Conservation (phyloP, 306 rosid species). For the Cotoneaster glaucophyllus region DNA sequence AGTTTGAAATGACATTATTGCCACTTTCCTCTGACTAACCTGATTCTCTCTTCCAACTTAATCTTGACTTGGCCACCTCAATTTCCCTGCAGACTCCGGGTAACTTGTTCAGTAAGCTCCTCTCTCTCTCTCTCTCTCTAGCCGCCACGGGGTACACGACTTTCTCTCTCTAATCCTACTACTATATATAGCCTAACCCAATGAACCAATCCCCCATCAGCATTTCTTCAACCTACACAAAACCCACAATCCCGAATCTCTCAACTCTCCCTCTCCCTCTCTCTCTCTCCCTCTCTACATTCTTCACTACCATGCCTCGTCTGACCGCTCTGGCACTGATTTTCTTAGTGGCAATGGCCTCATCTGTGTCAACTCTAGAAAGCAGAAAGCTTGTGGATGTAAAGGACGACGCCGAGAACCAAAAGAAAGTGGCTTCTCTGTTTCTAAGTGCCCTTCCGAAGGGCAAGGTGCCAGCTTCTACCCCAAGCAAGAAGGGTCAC, state of each 20-base stretch:
- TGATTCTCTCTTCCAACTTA: neutral
- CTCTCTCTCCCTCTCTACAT: neutral
- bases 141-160: neutral
- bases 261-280: neutral
- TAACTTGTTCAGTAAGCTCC: conserved; percentile 33
- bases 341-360: conserved; percentile 28
- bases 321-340: conserved; percentile 23
- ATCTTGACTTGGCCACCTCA: conserved; percentile 25
- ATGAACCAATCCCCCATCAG: neutral
- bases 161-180: neutral
- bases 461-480: conserved; percentile 61
- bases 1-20: neutral
- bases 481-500: conserved; percentile 74
- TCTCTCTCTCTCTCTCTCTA: conserved; percentile 2
- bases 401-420: neutral
- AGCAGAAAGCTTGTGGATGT: conserved; percentile 42
- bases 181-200: neutral
- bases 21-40: neutral
- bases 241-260: neutral
- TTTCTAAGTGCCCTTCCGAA: conserved; percentile 62
- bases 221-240: neutral
- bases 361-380: conserved; percentile 25
- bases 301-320: conserved; percentile 40
- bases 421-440: conserved; percentile 21
- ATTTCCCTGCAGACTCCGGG: neutral